Conservation (phyloP, 257 asterid genomes). For the Cruciata laevipes region DNA sequence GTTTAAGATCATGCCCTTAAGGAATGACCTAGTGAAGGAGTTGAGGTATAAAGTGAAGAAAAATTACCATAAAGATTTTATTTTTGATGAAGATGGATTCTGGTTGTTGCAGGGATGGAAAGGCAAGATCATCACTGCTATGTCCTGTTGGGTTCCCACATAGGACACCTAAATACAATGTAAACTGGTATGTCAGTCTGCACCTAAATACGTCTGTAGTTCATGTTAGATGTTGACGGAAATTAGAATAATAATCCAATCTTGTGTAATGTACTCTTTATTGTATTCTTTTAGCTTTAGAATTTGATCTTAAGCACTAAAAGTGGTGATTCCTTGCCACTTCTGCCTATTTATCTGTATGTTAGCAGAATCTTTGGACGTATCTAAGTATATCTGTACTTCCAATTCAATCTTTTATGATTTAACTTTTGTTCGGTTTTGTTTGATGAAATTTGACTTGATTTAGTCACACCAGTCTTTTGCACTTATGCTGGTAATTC, state of each 20-base stretch:
- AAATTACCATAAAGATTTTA: constrained; percentile 22
- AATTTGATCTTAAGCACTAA: not conserved
- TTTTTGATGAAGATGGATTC: constrained; percentile 11
- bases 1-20: constrained; percentile 14
- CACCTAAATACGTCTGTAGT: too few relatives aligned
- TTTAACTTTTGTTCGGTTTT: not conserved
- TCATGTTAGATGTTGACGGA: too few relatives aligned
- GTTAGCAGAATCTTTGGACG: not conserved
- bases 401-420: too few relatives aligned
- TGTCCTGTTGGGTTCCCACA: constrained; percentile 23
- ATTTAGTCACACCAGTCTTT: not conserved
- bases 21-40: constrained; percentile 4
- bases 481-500: too few relatives aligned
- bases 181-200: too few relatives aligned
- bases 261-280: too few relatives aligned
- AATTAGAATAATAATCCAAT: too few relatives aligned
- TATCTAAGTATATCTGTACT: too few relatives aligned
- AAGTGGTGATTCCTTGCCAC: not conserved
- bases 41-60: constrained; percentile 8
- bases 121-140: constrained; percentile 12
- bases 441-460: not conserved
- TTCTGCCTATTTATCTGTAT: not conserved
- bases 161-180: not conserved
- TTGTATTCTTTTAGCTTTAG: not conserved
- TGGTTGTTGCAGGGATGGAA: constrained; percentile 28